A percentile compares a stretch with the other conserved stretches of the same genome.
Conservation (phyloP, 164 flowering plant species). For the Magnolia officinalis region DNA sequence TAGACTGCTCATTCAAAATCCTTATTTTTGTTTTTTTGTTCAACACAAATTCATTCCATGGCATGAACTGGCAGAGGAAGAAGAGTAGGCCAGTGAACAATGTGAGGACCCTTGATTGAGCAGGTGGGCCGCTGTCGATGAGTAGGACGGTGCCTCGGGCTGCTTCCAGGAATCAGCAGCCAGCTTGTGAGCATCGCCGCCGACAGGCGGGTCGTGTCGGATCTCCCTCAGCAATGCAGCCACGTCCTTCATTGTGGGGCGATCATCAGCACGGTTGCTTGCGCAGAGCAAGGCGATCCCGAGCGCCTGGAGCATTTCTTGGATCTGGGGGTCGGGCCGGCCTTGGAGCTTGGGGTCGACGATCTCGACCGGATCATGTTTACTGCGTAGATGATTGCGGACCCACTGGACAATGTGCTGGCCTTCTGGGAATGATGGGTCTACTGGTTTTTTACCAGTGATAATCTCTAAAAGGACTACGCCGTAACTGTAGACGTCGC, state of each 20-base stretch:
- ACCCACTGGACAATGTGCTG: slow-evolving; percentile 84
- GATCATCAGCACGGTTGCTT: slow-evolving; percentile 54
- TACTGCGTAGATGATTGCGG: slow-evolving; percentile 47
- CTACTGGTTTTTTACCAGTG: slow-evolving; percentile 89
- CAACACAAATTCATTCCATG: slow-evolving; percentile 4
- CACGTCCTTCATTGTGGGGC: slow-evolving; percentile 88
- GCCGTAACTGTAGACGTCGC: slow-evolving; percentile 92
- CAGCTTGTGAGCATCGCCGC: slow-evolving; percentile 40
- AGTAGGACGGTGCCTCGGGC: slow-evolving; percentile 20
- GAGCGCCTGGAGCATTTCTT: slow-evolving; percentile 90
- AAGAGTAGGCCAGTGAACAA: slow-evolving; percentile 52
- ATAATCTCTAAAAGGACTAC: slow-evolving; percentile 84
- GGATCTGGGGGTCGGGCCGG: slow-evolving; percentile 69
- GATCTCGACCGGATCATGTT: slow-evolving; percentile 50
- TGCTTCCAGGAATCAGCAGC: slow-evolving; percentile 14
- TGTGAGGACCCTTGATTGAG: slow-evolving; percentile 54
- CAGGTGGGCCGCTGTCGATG: slow-evolving; percentile 45
- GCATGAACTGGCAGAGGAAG: slow-evolving; percentile 38
- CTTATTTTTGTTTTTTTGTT: neutral
- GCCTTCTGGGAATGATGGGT: slow-evolving; percentile 86
- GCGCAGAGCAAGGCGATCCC: slow-evolving; percentile 80
- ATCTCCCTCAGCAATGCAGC: slow-evolving; percentile 92
- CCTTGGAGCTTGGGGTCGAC: slow-evolving; percentile 79
- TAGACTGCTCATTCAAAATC: neutral
- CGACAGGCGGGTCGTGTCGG: slow-evolving; percentile 36